Percentiles rank a stretch among this genome's conserved stretches.
phyloP scores from a whole-genome alignment of 768 basidiomycete genomes.

The Amanita exitialis region DNA sequence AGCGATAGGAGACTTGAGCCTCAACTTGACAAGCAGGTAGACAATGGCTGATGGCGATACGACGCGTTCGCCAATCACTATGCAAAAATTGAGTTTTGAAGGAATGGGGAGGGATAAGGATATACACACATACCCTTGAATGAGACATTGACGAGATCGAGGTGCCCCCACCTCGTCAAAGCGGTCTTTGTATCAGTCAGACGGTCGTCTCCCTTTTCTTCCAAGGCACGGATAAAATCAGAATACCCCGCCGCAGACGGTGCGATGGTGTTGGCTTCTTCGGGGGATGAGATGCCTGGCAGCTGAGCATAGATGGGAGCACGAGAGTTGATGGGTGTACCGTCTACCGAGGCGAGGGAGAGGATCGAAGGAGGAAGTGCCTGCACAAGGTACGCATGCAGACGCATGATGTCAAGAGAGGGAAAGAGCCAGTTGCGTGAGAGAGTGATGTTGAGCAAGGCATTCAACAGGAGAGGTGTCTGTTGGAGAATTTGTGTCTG shows the following conservation, averaged over 20 bases:
- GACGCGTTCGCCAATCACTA: conserved; percentile 85
- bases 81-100: neutral
- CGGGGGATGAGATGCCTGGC: conserved; percentile 48
- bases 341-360: neutral
- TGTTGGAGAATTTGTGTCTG: conserved; percentile 64
- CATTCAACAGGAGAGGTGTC: conserved; percentile 63
- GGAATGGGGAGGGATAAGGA: neutral
- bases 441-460: conserved; percentile 72
- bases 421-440: conserved; percentile 87
- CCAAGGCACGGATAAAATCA: conserved; percentile 38
- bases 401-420: conserved; percentile 66
- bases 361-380: conserved; percentile 46
- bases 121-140: conserved; percentile 74
- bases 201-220: conserved; percentile 40
- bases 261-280: conserved; percentile 31
- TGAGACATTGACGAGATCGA: conserved; percentile 71
- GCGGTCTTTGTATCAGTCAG: conserved; percentile 50
- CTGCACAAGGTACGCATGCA: conserved; percentile 80
- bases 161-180: conserved; percentile 57
- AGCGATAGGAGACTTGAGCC: conserved; percentile 47
- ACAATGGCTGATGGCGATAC: conserved; percentile 87
- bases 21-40: conserved; percentile 76
- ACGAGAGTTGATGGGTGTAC: conserved; percentile 1
- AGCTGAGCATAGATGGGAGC: conserved; percentile 53
- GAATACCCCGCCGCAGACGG: conserved; percentile 29